Conservation (phyloP, 1,284 basidiomycete genomes). For the Ganoderma lucidum region DNA sequence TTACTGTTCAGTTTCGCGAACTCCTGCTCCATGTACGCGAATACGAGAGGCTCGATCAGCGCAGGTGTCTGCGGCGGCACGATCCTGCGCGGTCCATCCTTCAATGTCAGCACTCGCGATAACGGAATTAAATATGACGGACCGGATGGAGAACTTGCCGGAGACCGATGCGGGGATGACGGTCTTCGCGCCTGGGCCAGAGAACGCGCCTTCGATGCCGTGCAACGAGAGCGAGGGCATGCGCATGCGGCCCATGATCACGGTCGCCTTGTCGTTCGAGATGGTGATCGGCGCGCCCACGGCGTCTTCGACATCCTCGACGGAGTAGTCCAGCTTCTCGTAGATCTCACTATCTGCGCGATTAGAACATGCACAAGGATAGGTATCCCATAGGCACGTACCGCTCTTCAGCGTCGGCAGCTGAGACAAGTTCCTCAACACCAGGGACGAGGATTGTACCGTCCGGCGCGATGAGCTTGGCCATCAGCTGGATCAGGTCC, state of each 20-base stretch:
- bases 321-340: conserved; percentile 77
- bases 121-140: conserved; percentile 26
- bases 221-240: conserved; percentile 92
- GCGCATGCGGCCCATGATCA: conserved; percentile 92
- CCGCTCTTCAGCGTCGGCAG: conserved; percentile 82
- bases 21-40: conserved; percentile 76
- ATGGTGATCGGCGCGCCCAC: conserved; percentile 84
- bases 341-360: conserved; percentile 62
- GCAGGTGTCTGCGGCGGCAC: conserved; percentile 92
- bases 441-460: conserved; percentile 94
- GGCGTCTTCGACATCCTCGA: conserved; percentile 81
- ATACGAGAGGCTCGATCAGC: conserved; percentile 75
- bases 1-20: conserved; percentile 88
- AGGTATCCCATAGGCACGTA: conserved; percentile 40
- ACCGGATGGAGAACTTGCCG: conserved; percentile 95
- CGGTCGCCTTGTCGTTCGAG: conserved; percentile 82
- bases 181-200: conserved; percentile 88
- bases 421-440: conserved; percentile 87
- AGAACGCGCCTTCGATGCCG: conserved; percentile 98
- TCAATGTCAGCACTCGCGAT: background rate
- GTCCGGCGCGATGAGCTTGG: conserved; percentile 84
- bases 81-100: conserved; percentile 52
- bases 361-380: background rate
- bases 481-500: conserved; percentile 81
- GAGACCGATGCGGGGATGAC: conserved; percentile 93